These are phyloP conservation scores for Coemansia sp. DNA, from an alignment of 192 early-diverging fungal species.

Conservation along the genomic window DNA sequence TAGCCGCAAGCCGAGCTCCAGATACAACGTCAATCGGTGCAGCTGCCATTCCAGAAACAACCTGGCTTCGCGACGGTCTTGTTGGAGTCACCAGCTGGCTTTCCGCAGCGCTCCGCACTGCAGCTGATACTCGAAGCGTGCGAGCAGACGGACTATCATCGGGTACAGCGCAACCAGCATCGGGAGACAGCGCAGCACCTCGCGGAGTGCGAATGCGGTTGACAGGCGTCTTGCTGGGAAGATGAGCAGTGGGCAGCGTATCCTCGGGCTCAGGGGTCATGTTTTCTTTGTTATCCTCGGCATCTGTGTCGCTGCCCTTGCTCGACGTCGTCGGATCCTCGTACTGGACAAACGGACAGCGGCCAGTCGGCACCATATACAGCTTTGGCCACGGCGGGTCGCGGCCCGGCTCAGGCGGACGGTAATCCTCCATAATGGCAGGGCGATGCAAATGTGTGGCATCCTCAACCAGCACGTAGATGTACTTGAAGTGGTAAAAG, in stretches of 20 bases:
- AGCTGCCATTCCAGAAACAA: not conserved
- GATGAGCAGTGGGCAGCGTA: conserved; percentile 29
- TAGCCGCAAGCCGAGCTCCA: conserved; percentile 4
- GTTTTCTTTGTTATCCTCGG: conserved; percentile 50
- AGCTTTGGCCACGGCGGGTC: conserved; percentile 57
- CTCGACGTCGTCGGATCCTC: conserved; percentile 54
- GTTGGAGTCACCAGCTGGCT: conserved; percentile 30
- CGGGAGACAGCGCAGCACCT: conserved; percentile 16
- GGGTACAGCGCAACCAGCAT: not conserved
- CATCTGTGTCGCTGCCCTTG: conserved; percentile 51
- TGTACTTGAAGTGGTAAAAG: conserved; percentile 54
- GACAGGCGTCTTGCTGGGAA: conserved; percentile 46
- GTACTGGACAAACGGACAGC: conserved; percentile 58
- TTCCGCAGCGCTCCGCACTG: conserved; percentile 2
- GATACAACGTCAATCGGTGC: not conserved
- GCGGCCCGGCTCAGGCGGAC: conserved; percentile 39
- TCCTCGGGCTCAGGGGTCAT: conserved; percentile 47
- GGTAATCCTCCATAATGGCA: conserved; percentile 50
- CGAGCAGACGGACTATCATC: not conserved
- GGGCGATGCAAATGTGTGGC: conserved; percentile 48
- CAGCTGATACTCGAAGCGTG: conserved; percentile 1
- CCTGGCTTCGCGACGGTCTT: conserved; percentile 22
- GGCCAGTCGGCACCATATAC: conserved; percentile 55
- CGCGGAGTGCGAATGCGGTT: conserved; percentile 34
- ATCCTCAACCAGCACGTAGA: conserved; percentile 53